Percentiles rank a stretch among this genome's conserved stretches.
phyloP scores from a whole-genome alignment of 495 filamentous ascomycete species.

The Trichoderma parareesei region DNA sequence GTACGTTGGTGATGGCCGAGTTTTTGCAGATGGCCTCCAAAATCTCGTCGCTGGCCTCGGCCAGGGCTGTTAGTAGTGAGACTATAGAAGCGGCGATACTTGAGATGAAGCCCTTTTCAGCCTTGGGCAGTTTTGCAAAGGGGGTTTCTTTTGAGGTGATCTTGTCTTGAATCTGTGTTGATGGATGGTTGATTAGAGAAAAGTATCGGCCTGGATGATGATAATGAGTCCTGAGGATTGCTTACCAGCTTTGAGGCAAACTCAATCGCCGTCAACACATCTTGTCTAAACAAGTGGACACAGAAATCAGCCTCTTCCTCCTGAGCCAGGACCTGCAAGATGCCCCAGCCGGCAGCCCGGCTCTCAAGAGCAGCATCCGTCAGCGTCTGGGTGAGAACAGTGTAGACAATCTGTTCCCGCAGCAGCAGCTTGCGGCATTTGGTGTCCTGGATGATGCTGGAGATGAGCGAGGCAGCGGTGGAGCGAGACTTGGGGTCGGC shows the following conservation, averaged over 20 bases:
- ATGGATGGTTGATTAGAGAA: not conserved
- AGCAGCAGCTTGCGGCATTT: slow-evolving; percentile 51
- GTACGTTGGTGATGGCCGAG: slow-evolving; percentile 37
- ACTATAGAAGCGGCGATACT: slow-evolving; percentile 40
- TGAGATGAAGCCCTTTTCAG: slow-evolving; percentile 42
- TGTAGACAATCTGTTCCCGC: slow-evolving; percentile 51
- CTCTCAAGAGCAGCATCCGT: slow-evolving; percentile 50
- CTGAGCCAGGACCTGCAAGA: slow-evolving; percentile 47
- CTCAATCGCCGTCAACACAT: slow-evolving; percentile 47
- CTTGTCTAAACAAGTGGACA: slow-evolving; percentile 50
- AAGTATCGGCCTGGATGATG: not conserved
- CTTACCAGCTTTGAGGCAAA: slow-evolving; percentile 43
- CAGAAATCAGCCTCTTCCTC: slow-evolving; percentile 55
- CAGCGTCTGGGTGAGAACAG: slow-evolving; percentile 51
- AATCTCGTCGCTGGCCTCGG: slow-evolving; percentile 46
- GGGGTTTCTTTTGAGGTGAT: slow-evolving; percentile 12
- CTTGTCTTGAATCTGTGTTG: slow-evolving; percentile 33
- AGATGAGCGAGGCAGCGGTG: slow-evolving; percentile 44
- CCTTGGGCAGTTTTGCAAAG: slow-evolving; percentile 37
- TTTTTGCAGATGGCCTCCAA: slow-evolving; percentile 39
- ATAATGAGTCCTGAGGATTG: not conserved
- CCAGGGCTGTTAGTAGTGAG: slow-evolving; percentile 35
- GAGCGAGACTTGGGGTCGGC: slow-evolving; percentile 44
- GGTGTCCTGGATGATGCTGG: slow-evolving; percentile 50
- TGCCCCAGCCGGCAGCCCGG: slow-evolving; percentile 51